Conservation (phyloP, 768 basidiomycete species). For the Boletus sp. region DNA sequence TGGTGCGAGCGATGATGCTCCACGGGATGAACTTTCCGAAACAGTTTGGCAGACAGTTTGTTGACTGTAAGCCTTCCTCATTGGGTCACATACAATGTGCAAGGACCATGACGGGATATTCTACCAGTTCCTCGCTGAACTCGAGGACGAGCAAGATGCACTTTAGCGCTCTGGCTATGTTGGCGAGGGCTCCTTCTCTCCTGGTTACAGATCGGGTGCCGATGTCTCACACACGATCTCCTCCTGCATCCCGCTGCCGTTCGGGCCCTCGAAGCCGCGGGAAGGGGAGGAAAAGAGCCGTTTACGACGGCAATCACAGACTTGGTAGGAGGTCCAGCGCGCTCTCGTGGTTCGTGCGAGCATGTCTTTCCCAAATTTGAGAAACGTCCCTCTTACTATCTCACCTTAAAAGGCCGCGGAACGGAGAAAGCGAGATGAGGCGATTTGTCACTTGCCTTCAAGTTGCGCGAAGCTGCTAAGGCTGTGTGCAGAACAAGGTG, state of each 20-base stretch:
- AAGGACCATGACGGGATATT: slow-evolving; percentile 88
- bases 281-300: slow-evolving; percentile 55
- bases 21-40: too few relatives aligned
- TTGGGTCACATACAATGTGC: slow-evolving; percentile 85
- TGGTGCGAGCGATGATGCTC: too few relatives aligned
- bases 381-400: neutral
- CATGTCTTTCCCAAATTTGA: slow-evolving; percentile 42
- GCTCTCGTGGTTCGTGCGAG: slow-evolving; percentile 51
- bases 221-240: slow-evolving; percentile 63
- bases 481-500: slow-evolving; percentile 60
- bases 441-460: slow-evolving; percentile 60
- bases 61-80: neutral
- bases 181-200: slow-evolving; percentile 86
- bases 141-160: slow-evolving; percentile 84
- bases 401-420: slow-evolving; percentile 72
- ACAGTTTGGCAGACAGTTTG: neutral
- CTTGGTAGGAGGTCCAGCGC: slow-evolving; percentile 52
- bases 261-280: slow-evolving; percentile 77
- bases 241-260: slow-evolving; percentile 61
- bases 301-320: slow-evolving; percentile 50
- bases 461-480: slow-evolving; percentile 64
- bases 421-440: slow-evolving; percentile 68
- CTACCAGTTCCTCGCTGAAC: slow-evolving; percentile 64
- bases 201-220: slow-evolving; percentile 66
- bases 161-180: slow-evolving; percentile 78